Base-by-base conservation (phyloP, 805 yeast genomes). In the Priceomyces haplophilus region DNA sequence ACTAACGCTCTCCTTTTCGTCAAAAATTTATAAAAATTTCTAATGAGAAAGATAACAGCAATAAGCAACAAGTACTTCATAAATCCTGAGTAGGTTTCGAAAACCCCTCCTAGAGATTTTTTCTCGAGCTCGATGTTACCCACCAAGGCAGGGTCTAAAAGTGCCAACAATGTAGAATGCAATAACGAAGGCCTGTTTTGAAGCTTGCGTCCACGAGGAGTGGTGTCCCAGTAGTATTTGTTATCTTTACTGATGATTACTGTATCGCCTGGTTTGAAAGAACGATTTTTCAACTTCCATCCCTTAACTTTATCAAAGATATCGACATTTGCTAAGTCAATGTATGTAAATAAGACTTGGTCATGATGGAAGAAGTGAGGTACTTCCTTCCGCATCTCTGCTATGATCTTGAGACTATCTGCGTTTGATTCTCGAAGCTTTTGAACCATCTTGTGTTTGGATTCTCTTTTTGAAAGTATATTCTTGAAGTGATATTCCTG, bases 231-330 rank as follows among this genome's bases (percentile, higher is more conserved):
- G 41, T 54, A 61, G 40, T 52, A 49, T 44, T 48, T 47, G 59
- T 67, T 57, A 65, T 75, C 72, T 48, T 72, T 72, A 24, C 71
- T 63, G 2, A 83, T 61, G 2, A 85, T 58, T 1, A 85, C 53
- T 0, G 78, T 66, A 55, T 84, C 87, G 4, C 90, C 91, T 2
- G 63, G 55, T 7, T 58, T 46, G 47, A 65, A 72, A 0, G 53
- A 42, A n/a, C 55, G 51, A 1, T 60, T 48, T 31, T 67, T 55
- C 23, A 66, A 55, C 11, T 65, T 62, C 77, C 80, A 73, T 2
- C 67, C 70, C 7, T 42, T 37, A 11, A 47, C 34, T 2, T 51
- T 35, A 4, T 71, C 56, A 8, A 70, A 50, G 3, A 59, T 49
- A 1, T 56, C 53, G 34, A 64, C 53, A 15, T 67, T 62, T 1